These are phyloP conservation scores for Olyra latifolia DNA, from an alignment of 176 grass and related monocot genomes.

Conservation along the genomic window DNA sequence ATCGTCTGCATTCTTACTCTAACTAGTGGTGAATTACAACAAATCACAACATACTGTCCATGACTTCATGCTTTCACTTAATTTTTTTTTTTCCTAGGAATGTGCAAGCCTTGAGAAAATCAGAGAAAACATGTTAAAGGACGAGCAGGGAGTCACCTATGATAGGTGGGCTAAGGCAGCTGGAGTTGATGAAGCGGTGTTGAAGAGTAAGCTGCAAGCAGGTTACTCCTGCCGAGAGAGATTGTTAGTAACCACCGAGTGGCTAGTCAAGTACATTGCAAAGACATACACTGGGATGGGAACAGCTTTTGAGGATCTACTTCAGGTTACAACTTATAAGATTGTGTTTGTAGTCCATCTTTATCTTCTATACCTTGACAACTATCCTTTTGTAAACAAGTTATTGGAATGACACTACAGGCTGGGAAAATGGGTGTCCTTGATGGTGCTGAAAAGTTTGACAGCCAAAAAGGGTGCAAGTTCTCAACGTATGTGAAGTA, in stretches of 20 bases:
- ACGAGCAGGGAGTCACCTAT: slow-evolving; percentile 49
- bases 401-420: slow-evolving; percentile 36
- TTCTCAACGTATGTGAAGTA: slow-evolving; percentile 89
- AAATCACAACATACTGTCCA: neutral
- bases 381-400: neutral
- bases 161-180: slow-evolving; percentile 71
- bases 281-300: slow-evolving; percentile 71
- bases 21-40: no score
- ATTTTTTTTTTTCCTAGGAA: slow-evolving; percentile 36
- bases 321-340: slow-evolving; percentile 67
- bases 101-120: slow-evolving; percentile 74
- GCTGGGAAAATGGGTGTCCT: slow-evolving; percentile 83
- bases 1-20: neutral
- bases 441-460: slow-evolving; percentile 79
- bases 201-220: slow-evolving; percentile 53
- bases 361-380: neutral
- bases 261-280: slow-evolving; percentile 74
- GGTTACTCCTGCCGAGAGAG: slow-evolving; percentile 72
- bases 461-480: slow-evolving; percentile 60
- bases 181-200: slow-evolving; percentile 50
- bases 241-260: slow-evolving; percentile 58
- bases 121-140: slow-evolving; percentile 50
- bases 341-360: neutral
- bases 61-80: slow-evolving; percentile 22
- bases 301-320: slow-evolving; percentile 74